A percentile compares a stretch with the other conserved stretches of the same genome.
These are phyloP conservation scores for Nitzschia putrida DNA, from an alignment of 108 stramenopile genomes.

Conservation along the genomic window DNA sequence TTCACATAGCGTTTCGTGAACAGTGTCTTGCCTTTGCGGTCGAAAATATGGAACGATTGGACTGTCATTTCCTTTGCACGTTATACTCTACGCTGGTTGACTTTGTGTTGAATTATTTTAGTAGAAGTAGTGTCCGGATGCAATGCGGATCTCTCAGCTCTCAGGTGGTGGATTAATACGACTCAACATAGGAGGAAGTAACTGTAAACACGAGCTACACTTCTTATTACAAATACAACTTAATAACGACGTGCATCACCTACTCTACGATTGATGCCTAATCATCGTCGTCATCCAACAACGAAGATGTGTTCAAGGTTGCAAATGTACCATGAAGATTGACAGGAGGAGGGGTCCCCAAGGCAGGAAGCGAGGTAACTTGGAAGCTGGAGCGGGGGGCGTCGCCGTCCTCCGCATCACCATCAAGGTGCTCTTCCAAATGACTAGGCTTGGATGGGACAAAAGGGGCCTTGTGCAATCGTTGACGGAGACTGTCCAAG, in stretches of 20 bases:
- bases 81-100: too few relatives aligned
- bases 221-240: too few relatives aligned
- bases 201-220: too few relatives aligned
- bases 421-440: constrained; percentile 3
- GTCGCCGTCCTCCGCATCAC: too few relatives aligned
- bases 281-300: not conserved
- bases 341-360: not conserved
- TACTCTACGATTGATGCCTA: too few relatives aligned
- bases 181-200: too few relatives aligned
- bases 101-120: not conserved
- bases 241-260: too few relatives aligned
- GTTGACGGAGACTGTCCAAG: constrained; percentile 57
- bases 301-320: not conserved
- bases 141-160: not conserved
- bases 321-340: not conserved
- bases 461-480: constrained; percentile 79
- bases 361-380: too few relatives aligned
- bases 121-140: not conserved
- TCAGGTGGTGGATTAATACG: too few relatives aligned
- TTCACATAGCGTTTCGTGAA: constrained; percentile 79
- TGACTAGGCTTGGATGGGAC: constrained; percentile 51
- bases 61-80: constrained; percentile 72
- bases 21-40: constrained; percentile 85
- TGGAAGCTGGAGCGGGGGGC: too few relatives aligned
- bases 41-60: constrained; percentile 84